Base-by-base conservation (phyloP, 2,329 filamentous ascomycete species). In the Hansfordia pulvinata region DNA sequence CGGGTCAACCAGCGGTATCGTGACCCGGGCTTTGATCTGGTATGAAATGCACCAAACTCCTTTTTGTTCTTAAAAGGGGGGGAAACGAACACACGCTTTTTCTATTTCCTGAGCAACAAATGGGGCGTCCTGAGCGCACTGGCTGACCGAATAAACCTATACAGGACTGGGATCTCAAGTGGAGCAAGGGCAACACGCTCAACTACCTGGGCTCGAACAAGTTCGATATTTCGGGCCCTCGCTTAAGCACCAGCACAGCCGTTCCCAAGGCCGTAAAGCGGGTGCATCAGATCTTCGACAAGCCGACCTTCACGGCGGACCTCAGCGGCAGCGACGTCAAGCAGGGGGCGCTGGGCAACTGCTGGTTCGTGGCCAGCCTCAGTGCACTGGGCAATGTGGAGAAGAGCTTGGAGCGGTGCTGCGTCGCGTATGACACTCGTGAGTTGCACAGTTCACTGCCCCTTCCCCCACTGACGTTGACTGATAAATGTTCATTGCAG, bases 1-100 rank as follows among this genome's bases (percentile, higher is more conserved):
- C 62, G 80, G 13, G 62, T 85, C 19, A 92, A 92, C 41, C 78
- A 77, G 46, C 77, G 83, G 41, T 92, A 90, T 45, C 66, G 79
- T 14, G 76, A 81, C 36, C 68, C 70, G 1, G 65, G 62, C 2
- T 72, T 60, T 49, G 66, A 71, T 37, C 41, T 72, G 44, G 66
- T 70, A 44, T 46, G 64, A 60, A 6, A 4, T 10, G 11, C 6
- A 24, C n/a, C 14, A 13, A 10, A 14, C 35, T 55, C 46, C 4
- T 50, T 42, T 9, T 53, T 41, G 37, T 56, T 15, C 14, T 19
- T 13, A 13, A 31, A 54, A 60, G 30, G 56, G 54, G 3, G 52
- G n/a, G n/a, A n/a, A n/a, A n/a, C n/a, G n/a, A n/a, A n/a, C n/a
- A n/a, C n/a, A n/a, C n/a, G n/a, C n/a, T n/a, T n/a, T n/a, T n/a